Evolutionary conservation across 2,329 filamentous ascomycete species (phyloP).

Genomic region (Emmonsia crescens): DNA sequence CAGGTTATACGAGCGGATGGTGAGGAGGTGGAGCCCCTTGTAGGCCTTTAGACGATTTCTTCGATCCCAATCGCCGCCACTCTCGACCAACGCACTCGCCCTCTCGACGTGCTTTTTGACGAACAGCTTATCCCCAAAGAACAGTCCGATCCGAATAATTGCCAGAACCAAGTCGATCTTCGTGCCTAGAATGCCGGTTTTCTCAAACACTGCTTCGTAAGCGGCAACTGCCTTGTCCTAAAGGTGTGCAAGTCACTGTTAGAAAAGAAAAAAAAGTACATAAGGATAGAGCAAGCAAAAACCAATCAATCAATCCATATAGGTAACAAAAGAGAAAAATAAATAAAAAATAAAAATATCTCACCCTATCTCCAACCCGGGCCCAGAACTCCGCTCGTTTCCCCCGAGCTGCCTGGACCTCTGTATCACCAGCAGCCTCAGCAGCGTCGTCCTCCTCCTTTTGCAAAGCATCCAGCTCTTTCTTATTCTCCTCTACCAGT

Average conservation of each 20-base stretch:
- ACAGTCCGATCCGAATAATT: slow-evolving; percentile 88
- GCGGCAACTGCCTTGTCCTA: slow-evolving; percentile 89
- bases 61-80: slow-evolving; percentile 95
- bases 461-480: slow-evolving; percentile 63
- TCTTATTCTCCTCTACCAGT: slow-evolving; percentile 65
- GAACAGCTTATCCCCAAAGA: slow-evolving; percentile 85
- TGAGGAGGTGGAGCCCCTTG: slow-evolving; percentile 86
- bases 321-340: neutral
- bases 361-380: slow-evolving; percentile 86
- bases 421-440: slow-evolving; percentile 92
- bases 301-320: neutral
- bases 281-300: too few species aligned
- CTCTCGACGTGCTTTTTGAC: slow-evolving; percentile 92
- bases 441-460: slow-evolving; percentile 88
- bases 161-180: slow-evolving; percentile 97
- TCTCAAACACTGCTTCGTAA: slow-evolving; percentile 89
- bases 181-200: slow-evolving; percentile 90
- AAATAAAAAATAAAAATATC: slow-evolving; percentile 17
- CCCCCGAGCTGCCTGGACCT: slow-evolving; percentile 81
- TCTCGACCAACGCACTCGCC: slow-evolving; percentile 80
- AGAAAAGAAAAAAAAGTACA: slow-evolving; percentile 9
- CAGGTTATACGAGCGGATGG: slow-evolving; percentile 77
- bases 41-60: slow-evolving; percentile 98
- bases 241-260: slow-evolving; percentile 2
- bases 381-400: slow-evolving; percentile 97